Evolutionary conservation across 2,329 filamentous ascomycete species (phyloP), one percentile per base, ranked within the genome.

Genomic region (Hortaea werneckii): DNA sequence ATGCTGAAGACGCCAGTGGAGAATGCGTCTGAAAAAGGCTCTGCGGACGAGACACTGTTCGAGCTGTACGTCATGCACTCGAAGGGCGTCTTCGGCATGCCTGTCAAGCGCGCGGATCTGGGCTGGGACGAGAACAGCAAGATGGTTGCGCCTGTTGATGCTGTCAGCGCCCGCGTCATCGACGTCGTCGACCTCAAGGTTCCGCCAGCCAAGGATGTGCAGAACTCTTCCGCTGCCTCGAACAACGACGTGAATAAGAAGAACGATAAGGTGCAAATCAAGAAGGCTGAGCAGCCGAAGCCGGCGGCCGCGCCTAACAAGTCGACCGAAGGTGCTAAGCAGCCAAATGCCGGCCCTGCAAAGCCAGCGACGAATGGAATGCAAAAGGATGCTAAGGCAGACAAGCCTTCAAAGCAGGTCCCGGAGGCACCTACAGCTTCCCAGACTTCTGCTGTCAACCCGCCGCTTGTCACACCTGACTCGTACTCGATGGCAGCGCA

Each of bases 51-150:
- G 11, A 80, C 83, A 0, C 70, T 95, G 10, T 96, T 98, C 59
- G 92, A 98, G 70, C 75, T 98, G 7, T 98, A 98, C 63, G 85
- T 87, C 29, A 94, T 95, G 83, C 90, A 98, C 66, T 95, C 92
- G 8, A 94, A 88, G 69, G 92, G 92, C 50, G 88, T 96, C n/a
- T 89, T 89, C 12, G 90, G 86, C 58, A 65, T 96, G 44, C 82
- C 81, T 52, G 80, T 98, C 63, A 90, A 85, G 64, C 87, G 90
- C 62, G 79, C 82, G 43, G 90, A 96, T 66, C 74, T 98, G 41
- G 92, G 94, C 29, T 96, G 89, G 89, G 84, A 83, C 56, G 79
- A 80, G 56, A 87, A 95, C 51, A 90, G 88, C 67, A 94, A 94
- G 71, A 85, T 94, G 44, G 72, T 95, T 35, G 72, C 82, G 44